A percentile compares a stretch with the other conserved stretches of the same genome.
Evolutionary conservation across 345 rosid species (phyloP).

Genomic region (Noccaea bulbosa): DNA sequence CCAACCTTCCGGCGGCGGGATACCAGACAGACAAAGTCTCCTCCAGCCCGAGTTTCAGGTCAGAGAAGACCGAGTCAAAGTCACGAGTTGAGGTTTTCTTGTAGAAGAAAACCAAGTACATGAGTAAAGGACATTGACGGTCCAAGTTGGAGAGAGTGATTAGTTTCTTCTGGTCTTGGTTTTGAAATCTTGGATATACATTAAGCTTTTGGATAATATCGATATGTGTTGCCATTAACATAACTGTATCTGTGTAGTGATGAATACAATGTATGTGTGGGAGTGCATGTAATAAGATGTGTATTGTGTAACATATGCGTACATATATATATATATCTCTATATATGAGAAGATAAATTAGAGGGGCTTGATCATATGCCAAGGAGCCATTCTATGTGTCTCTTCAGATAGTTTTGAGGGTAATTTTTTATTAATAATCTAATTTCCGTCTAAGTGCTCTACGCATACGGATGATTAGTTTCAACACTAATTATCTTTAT

Average conservation of each 20-base stretch:
- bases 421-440: constrained; percentile 12
- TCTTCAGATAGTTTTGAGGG: constrained; percentile 41
- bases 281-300: constrained; percentile 34
- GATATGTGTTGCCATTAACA: constrained; percentile 40
- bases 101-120: constrained; percentile 70
- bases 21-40: constrained; percentile 62
- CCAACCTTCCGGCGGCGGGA: constrained; percentile 66
- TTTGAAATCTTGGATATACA: constrained; percentile 38
- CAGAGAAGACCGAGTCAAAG: constrained; percentile 45
- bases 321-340: constrained; percentile 33
- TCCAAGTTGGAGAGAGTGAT: constrained; percentile 63
- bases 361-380: constrained; percentile 35
- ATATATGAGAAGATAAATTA: constrained; percentile 4
- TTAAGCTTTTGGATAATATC: constrained; percentile 39
- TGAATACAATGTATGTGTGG: constrained; percentile 24
- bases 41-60: constrained; percentile 59
- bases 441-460: constrained; percentile 31
- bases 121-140: constrained; percentile 67
- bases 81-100: constrained; percentile 44
- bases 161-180: constrained; percentile 36
- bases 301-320: constrained; percentile 13
- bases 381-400: constrained; percentile 45
- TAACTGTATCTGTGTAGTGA: constrained; percentile 15
- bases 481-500: constrained; percentile 37
- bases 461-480: constrained; percentile 39